Percentiles rank a stretch among this genome's conserved stretches.
These are phyloP conservation scores for Trichosanthes cucumerina DNA, from an alignment of 306 rosid species.

Conservation along the genomic window DNA sequence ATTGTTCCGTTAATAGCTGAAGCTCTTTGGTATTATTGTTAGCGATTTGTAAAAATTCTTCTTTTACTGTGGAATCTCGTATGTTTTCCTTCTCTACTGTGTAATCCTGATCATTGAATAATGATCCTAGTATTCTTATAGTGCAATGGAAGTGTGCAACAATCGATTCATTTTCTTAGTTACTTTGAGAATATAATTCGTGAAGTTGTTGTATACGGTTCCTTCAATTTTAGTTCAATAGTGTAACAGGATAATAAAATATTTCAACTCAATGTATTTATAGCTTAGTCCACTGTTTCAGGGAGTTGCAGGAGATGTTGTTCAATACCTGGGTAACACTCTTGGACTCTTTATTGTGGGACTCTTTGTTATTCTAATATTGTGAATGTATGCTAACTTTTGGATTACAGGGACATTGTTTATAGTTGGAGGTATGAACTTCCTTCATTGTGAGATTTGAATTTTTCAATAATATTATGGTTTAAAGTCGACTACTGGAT, in stretches of 20 bases:
- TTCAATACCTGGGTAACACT: slow-evolving; percentile 86
- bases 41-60: not conserved
- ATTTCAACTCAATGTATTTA: slow-evolving; percentile 18
- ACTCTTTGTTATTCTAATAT: slow-evolving; percentile 72
- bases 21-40: not conserved
- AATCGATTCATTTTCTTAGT: not conserved
- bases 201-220: not conserved
- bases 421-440: slow-evolving; percentile 72
- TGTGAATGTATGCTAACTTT: slow-evolving; percentile 98
- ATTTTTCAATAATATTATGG: not conserved
- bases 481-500: not conserved
- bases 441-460: slow-evolving; percentile 10
- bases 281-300: slow-evolving; percentile 31
- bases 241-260: not conserved
- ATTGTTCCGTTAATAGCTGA: slow-evolving; percentile 1
- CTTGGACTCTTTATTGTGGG: slow-evolving; percentile 93
- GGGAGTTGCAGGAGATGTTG: slow-evolving; percentile 83
- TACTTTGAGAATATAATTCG: not conserved
- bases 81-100: not conserved
- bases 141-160: not conserved
- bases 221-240: slow-evolving; percentile 1
- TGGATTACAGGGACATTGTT: slow-evolving; percentile 91
- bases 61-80: not conserved
- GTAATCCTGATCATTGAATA: not conserved
- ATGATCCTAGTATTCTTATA: not conserved